Evolutionary conservation across 176 grass and related monocot genomes (phyloP).

Genomic region (Paspalum notatum): DNA sequence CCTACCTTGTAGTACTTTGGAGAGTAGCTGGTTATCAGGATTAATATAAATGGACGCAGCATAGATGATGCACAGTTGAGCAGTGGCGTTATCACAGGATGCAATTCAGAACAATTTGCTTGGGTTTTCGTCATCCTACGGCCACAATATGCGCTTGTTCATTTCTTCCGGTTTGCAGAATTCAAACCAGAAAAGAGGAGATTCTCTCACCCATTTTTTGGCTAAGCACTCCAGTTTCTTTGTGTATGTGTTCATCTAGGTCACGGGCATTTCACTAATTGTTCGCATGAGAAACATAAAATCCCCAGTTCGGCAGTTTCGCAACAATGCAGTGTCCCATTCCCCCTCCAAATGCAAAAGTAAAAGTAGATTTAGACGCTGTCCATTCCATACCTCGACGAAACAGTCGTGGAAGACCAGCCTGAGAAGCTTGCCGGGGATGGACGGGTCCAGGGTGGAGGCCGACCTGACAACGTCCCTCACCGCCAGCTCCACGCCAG

Average conservation of each 20-base stretch:
- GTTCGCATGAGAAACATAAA: background rate
- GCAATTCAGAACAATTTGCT: background rate
- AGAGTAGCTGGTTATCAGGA: background rate
- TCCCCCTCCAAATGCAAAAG: background rate
- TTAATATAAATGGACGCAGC: background rate
- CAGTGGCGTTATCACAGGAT: background rate
- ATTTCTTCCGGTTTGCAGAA: background rate
- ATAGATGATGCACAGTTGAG: background rate
- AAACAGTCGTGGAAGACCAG: slow-evolving; percentile 96
- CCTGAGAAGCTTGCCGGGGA: slow-evolving; percentile 88
- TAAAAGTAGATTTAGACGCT: background rate
- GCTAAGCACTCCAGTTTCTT: background rate
- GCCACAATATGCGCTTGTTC: background rate
- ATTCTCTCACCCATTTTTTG: background rate
- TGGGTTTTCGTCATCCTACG: background rate
- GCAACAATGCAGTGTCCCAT: background rate
- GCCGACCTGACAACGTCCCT: slow-evolving; percentile 66
- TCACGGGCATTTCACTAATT: background rate
- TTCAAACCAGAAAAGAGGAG: background rate
- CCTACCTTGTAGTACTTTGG: background rate
- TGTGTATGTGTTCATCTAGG: background rate
- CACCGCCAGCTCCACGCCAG: slow-evolving; percentile 67
- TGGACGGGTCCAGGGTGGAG: slow-evolving; percentile 53
- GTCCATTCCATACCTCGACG: slow-evolving; percentile 56
- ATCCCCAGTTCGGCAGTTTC: background rate